Evolutionary conservation across 139 green algal species (phyloP).

Genomic region (Deuterostichococcus epilithicus): DNA sequence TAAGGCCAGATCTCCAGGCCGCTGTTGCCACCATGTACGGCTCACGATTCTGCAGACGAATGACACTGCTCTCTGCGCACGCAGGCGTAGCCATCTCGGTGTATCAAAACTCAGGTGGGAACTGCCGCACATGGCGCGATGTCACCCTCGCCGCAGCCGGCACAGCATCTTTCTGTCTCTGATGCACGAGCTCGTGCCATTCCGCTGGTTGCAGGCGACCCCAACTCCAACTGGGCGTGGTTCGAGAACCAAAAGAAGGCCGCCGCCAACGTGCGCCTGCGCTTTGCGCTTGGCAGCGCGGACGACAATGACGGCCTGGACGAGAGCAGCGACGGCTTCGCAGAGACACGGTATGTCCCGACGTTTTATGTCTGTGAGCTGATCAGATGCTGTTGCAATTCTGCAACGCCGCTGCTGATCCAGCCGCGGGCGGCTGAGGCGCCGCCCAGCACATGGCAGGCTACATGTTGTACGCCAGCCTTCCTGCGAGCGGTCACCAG

Average conservation of each 20-base stretch:
- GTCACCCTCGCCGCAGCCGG: not conserved
- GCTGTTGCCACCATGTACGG: too few species aligned
- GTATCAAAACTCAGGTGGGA: constrained; percentile 27
- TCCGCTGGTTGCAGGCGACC: constrained; percentile 7
- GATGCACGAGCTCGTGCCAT: not conserved
- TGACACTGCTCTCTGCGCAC: too few species aligned
- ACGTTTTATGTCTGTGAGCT: too few species aligned
- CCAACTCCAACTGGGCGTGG: constrained; percentile 22
- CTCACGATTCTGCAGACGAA: too few species aligned
- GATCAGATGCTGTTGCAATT: not conserved
- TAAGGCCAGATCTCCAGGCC: too few species aligned
- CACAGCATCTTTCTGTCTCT: not conserved
- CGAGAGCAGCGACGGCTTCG: not conserved
- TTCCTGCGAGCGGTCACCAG: too few species aligned
- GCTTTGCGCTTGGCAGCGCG: constrained; percentile 9
- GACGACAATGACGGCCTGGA: not conserved
- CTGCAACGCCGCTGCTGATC: too few species aligned
- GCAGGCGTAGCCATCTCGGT: constrained; percentile 14
- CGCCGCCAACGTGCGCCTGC: constrained; percentile 5
- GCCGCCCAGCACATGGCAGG: too few species aligned
- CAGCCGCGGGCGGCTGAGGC: too few species aligned
- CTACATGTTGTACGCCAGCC: too few species aligned
- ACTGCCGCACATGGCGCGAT: not conserved
- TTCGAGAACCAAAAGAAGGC: constrained; percentile 23
- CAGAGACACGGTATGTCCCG: too few species aligned